Conservation (phyloP, 192 early-diverging fungal genomes). For the Mortierella antarctica region DNA sequence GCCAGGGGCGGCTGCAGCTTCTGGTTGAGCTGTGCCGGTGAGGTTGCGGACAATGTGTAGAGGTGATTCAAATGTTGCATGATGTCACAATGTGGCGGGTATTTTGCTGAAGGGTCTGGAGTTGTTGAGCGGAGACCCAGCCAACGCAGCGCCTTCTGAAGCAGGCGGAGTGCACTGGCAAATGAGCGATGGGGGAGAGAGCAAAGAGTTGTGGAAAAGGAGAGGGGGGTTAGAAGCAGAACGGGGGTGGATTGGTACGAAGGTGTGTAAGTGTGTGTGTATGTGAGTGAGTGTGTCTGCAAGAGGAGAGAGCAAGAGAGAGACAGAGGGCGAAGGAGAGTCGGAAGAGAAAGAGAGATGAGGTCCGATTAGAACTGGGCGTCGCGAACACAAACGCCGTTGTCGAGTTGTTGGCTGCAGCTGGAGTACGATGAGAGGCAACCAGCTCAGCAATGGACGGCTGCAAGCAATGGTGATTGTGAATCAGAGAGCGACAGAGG, state of each 20-base stretch:
- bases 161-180: neutral
- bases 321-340: neutral
- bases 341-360: neutral
- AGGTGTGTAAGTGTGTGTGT: neutral
- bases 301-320: neutral
- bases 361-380: neutral
- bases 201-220: neutral
- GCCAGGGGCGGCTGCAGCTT: constrained; percentile 1
- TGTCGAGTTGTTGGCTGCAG: too few relatives aligned
- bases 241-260: neutral
- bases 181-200: neutral
- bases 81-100: neutral
- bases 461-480: too few relatives aligned
- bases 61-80: constrained; percentile 14
- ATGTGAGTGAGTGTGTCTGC: too few relatives aligned
- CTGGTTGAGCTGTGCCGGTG: constrained; percentile 3
- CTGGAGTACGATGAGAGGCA: too few relatives aligned
- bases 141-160: too few relatives aligned
- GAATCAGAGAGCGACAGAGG: too few relatives aligned
- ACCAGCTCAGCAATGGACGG: too few relatives aligned
- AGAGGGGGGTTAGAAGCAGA: neutral
- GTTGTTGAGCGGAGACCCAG: too few relatives aligned
- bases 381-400: neutral
- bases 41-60: neutral
- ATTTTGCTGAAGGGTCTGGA: too few relatives aligned